phyloP scores from a whole-genome alignment of 257 asterid species.

The Lycium ferocissimum region DNA sequence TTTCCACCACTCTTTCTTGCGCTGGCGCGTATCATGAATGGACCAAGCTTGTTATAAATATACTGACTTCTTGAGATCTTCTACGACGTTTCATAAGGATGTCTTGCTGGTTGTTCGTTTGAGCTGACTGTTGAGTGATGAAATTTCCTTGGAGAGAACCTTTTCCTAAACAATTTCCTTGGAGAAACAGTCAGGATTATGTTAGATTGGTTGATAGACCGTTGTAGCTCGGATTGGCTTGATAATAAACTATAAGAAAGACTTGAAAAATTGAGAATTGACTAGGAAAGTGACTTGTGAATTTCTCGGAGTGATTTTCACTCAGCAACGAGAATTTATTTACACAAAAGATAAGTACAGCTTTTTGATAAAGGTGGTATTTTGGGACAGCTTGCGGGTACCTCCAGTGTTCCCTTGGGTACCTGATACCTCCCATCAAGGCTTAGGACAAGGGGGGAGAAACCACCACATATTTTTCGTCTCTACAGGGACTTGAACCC shows the following conservation, averaged over 20 bases:
- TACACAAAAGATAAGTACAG: not conserved
- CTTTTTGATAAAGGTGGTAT: not conserved
- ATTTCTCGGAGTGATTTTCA: not conserved
- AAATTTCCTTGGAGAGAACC: not conserved
- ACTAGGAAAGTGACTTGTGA: not conserved
- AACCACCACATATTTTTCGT: not conserved
- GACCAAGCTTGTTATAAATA: slow-evolving; percentile 7
- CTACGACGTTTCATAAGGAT: not conserved
- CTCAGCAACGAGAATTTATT: not conserved
- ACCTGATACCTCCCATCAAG: slow-evolving; percentile 15
- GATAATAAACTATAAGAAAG: not conserved
- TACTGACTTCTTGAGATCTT: not conserved
- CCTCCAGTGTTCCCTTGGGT: not conserved
- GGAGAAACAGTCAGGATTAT: not conserved
- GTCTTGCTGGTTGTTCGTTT: not conserved
- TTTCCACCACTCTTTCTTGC: not conserved
- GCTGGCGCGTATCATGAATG: not conserved
- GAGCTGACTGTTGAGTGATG: slow-evolving; percentile 3
- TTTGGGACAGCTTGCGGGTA: not conserved
- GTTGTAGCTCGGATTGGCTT: not conserved
- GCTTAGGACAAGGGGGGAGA: not conserved
- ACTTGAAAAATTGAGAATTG: slow-evolving; percentile 10
- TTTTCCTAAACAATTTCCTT: not conserved
- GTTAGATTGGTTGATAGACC: not conserved
- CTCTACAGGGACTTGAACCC: not conserved